phyloP scores from a whole-genome alignment of 345 rosid genomes.

The Mercurialis annua region DNA sequence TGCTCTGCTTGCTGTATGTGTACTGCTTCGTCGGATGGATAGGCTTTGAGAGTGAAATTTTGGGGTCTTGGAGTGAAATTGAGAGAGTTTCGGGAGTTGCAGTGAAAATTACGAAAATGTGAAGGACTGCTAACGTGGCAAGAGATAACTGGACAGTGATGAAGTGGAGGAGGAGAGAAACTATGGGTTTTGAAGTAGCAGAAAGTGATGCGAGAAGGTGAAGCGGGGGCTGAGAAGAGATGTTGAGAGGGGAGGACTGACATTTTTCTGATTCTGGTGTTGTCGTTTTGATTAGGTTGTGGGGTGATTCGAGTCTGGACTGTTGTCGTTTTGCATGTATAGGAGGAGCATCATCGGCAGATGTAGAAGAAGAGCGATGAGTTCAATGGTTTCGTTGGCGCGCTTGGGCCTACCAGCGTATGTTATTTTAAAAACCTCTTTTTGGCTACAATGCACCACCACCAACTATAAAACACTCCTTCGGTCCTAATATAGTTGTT shows the following conservation, averaged over 20 bases:
- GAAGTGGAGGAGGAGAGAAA: constrained; percentile 7
- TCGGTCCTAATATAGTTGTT: no score
- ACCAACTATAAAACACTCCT: not conserved
- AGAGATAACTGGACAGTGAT: constrained; percentile 27
- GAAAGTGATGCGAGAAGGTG: constrained; percentile 36
- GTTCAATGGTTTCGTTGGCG: constrained; percentile 28
- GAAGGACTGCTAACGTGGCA: constrained; percentile 19
- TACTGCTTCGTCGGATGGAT: constrained; percentile 13
- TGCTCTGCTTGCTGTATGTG: not conserved
- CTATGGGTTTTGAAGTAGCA: constrained; percentile 26
- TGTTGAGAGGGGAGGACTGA: constrained; percentile 38
- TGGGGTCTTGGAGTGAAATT: not conserved
- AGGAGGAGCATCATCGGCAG: constrained; percentile 11
- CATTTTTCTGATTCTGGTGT: constrained; percentile 17
- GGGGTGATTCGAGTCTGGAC: not conserved
- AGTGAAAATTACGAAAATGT: constrained; percentile 14
- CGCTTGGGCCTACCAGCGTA: constrained; percentile 12
- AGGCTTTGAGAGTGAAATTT: constrained; percentile 7
- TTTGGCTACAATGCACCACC: constrained; percentile 7
- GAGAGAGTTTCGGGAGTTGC: constrained; percentile 5
- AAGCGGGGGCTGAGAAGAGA: constrained; percentile 22
- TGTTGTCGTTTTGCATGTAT: constrained; percentile 4
- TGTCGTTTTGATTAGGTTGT: constrained; percentile 7
- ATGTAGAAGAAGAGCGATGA: constrained; percentile 18
- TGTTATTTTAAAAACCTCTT: constrained; percentile 1